phyloP scores from a whole-genome alignment of 2,329 filamentous ascomycete species.

The Apiospora koreana region DNA sequence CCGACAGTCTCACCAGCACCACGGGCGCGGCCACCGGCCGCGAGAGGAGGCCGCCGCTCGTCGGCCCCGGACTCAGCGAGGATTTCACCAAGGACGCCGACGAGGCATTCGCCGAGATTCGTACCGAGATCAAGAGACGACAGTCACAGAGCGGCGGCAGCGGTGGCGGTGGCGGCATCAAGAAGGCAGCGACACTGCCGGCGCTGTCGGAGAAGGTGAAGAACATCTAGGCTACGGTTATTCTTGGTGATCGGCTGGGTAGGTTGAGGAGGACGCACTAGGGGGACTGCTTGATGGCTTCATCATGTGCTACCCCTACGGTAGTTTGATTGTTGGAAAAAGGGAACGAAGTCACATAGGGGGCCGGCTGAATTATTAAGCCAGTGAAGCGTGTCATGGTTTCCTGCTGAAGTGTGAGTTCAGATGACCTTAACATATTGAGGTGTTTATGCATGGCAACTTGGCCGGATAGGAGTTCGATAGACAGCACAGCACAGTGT shows the following conservation, averaged over 20 bases:
- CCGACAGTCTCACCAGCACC: slow-evolving; percentile 51
- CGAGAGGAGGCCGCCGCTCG: slow-evolving; percentile 54
- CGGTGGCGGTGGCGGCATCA: background rate
- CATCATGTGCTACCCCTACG: background rate
- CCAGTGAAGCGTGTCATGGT: background rate
- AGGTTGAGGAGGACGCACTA: background rate
- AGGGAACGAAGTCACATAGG: background rate
- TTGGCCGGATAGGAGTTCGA: background rate
- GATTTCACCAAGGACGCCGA: slow-evolving; percentile 76
- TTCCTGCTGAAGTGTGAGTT: background rate
- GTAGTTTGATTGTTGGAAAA: background rate
- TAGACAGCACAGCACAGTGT: background rate
- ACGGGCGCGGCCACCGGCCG: slow-evolving; percentile 24
- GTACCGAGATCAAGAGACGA: slow-evolving; percentile 67
- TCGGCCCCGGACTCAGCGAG: slow-evolving; percentile 68
- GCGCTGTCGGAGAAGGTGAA: background rate
- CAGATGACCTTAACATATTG: background rate
- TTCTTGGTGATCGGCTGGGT: too few species aligned
- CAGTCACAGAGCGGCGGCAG: slow-evolving; percentile 39
- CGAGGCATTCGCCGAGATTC: slow-evolving; percentile 76
- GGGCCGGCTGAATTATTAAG: background rate
- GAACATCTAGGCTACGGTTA: background rate
- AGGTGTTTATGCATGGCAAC: background rate
- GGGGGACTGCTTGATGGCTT: background rate
- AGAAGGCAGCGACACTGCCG: background rate